Conservation (phyloP, 331 rosid species). For the Quercus tomentella region DNA sequence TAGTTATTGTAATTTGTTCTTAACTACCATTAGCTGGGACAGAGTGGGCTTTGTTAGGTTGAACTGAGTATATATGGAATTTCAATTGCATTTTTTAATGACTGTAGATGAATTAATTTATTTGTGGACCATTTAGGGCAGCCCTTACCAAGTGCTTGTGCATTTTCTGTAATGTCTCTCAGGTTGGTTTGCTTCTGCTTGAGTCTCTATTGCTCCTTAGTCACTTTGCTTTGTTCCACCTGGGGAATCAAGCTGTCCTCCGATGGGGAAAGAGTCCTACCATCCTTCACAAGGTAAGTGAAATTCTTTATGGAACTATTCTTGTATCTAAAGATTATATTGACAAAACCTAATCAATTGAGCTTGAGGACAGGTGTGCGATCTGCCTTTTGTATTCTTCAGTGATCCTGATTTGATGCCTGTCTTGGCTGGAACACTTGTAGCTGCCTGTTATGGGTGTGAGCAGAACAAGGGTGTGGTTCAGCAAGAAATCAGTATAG, state of each 20-base stretch:
- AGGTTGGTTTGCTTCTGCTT: constrained; percentile 84
- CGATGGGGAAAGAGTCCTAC: constrained; percentile 98
- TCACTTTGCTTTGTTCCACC: constrained; percentile 90
- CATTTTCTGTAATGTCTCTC: constrained; percentile 24
- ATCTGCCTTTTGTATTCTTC: constrained; percentile 91
- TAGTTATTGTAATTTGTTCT: not conserved
- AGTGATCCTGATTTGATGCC: constrained; percentile 99
- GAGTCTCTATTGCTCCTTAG: constrained; percentile 82
- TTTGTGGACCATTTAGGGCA: not conserved
- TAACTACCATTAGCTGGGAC: not conserved
- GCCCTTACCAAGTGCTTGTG: constrained; percentile 7
- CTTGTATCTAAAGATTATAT: constrained; percentile 6
- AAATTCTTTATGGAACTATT: not conserved
- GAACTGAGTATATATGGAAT: not conserved
- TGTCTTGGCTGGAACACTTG: constrained; percentile 73
- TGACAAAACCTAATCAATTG: constrained; percentile 31
- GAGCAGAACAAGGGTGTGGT: constrained; percentile 90
- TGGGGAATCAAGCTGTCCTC: constrained; percentile 92
- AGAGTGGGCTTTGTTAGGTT: not conserved
- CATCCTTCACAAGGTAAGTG: constrained; percentile 86
- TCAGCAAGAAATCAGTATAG: constrained; percentile 89
- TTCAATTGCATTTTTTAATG: not conserved
- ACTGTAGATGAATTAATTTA: not conserved
- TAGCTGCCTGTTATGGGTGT: constrained; percentile 86
- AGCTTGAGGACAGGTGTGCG: constrained; percentile 72